Evolutionary conservation across 495 filamentous ascomycete species (phyloP).

Genomic region (Neurospora sp.): DNA sequence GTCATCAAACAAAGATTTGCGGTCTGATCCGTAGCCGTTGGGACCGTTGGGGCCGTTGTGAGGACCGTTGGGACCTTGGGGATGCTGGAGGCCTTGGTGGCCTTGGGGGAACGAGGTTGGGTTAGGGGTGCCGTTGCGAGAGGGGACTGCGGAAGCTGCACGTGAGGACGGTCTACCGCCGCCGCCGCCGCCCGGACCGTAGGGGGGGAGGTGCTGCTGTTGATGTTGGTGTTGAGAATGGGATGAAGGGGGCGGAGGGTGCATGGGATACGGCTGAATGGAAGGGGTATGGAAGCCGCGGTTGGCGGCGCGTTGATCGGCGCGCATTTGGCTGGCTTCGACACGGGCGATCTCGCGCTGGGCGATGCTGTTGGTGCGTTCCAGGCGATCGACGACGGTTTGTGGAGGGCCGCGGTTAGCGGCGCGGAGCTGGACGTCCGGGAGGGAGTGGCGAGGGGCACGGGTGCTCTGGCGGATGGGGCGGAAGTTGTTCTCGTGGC

Average conservation of each 20-base stretch:
- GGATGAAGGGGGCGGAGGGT: background rate
- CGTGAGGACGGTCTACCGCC: background rate
- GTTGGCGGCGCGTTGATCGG: conserved; percentile 25
- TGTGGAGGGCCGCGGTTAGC: conserved; percentile 17
- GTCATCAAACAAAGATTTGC: conserved; percentile 27
- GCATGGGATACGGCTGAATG: background rate
- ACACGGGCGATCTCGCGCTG: conserved; percentile 33
- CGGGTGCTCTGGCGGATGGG: conserved; percentile 20
- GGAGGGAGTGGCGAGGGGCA: conserved; percentile 19
- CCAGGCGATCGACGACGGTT: conserved; percentile 13
- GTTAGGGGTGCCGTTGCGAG: background rate
- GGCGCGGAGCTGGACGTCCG: conserved; percentile 19
- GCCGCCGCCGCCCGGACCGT: too few species aligned
- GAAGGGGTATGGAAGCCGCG: conserved; percentile 9
- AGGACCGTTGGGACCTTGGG: background rate
- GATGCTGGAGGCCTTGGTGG: background rate
- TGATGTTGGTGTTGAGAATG: background rate
- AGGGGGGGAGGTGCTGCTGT: background rate
- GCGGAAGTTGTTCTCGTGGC: conserved; percentile 10
- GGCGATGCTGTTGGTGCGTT: conserved; percentile 31
- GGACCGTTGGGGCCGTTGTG: background rate
- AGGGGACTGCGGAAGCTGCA: background rate
- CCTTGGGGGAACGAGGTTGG: background rate
- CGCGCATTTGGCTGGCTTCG: conserved; percentile 30
- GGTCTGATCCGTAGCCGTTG: conserved; percentile 2